Base-by-base conservation (phyloP, 345 rosid species). In the Aethionema arabicum region DNA sequence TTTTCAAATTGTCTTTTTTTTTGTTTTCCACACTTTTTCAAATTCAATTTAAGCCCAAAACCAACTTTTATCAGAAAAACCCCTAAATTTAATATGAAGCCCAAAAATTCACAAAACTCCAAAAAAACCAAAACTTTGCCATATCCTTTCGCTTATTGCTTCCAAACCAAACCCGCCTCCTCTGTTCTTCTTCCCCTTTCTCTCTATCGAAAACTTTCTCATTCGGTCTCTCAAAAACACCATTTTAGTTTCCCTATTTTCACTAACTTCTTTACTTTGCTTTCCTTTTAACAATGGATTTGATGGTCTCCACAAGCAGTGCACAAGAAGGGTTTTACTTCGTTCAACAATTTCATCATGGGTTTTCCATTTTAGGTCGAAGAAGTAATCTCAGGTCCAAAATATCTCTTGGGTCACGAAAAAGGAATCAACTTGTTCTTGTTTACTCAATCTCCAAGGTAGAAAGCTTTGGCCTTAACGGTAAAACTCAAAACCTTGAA, bases 301-400 rank as follows among this genome's bases (percentile, higher is more conserved):
- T 81, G 55, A 68, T 74, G 44, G 80, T 81, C 10, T 80, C 77
- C 13, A 41, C 77, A 38, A 77, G 72, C 69, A 81, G 68, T 56
- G 69, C 40, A 72, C 90, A 79, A 68, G 88, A 82, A 63, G 84
- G 90, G 70, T 73, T 79, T 68, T 74, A 68, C 78, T 71, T 80
- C 45, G 64, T 83, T 77, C 83, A 74, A 40, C 76, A 60, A 44
- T 70, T 79, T 11, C 69, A 66, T 59, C 67, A 40, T 56, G 44
- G 77, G 69, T 68, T 55, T 42, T 44, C 69, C 47, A 59, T 65
- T 63, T 56, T 67, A 47, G 68, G 16, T 62, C 69, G 80, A 64
- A 30, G 21, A 16, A 37, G 74, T 52, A 32, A 37, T 61, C 5
- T 63, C 56, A 67, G 58, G 64, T 50, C 69, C 49, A 54, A 50